These are phyloP conservation scores for Eucalyptus tenuipes DNA, from an alignment of 345 rosid species.

Conservation along the genomic window DNA sequence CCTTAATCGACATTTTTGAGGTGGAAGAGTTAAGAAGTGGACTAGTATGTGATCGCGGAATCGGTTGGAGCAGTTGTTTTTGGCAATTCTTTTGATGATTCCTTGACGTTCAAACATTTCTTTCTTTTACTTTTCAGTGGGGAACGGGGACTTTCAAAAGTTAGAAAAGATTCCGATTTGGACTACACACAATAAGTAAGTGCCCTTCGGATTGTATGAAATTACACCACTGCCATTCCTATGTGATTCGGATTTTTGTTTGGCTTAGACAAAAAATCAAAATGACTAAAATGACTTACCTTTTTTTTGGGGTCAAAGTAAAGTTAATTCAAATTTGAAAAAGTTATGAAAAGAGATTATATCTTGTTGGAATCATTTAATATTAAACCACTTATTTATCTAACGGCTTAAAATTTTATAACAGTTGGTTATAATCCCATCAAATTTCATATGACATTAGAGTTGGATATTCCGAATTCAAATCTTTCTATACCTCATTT, in stretches of 20 bases:
- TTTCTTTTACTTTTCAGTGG: background rate
- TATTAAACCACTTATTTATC: accelerated
- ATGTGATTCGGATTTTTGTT: background rate
- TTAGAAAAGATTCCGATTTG: background rate
- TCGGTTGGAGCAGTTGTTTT: background rate
- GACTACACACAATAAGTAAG: background rate
- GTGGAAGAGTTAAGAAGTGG: background rate
- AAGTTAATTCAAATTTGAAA: background rate
- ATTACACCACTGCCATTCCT: background rate
- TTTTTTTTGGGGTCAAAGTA: accelerated
- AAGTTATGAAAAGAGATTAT: background rate
- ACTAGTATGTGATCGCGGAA: background rate
- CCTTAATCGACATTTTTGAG: background rate
- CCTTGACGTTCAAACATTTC: background rate
- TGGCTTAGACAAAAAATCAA: background rate
- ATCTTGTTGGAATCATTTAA: accelerated
- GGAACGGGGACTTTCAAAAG: background rate
- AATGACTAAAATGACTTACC: no score
- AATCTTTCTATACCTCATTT: accelerated
- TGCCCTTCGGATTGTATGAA: background rate
- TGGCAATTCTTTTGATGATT: background rate
- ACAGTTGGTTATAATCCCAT: accelerated
- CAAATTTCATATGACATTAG: accelerated
- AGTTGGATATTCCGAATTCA: accelerated
- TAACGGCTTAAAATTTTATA: accelerated